Percentiles rank a stretch among this genome's conserved stretches.
Conservation (phyloP, 2,329 filamentous ascomycete species). For the Xylaria multiplex region DNA sequence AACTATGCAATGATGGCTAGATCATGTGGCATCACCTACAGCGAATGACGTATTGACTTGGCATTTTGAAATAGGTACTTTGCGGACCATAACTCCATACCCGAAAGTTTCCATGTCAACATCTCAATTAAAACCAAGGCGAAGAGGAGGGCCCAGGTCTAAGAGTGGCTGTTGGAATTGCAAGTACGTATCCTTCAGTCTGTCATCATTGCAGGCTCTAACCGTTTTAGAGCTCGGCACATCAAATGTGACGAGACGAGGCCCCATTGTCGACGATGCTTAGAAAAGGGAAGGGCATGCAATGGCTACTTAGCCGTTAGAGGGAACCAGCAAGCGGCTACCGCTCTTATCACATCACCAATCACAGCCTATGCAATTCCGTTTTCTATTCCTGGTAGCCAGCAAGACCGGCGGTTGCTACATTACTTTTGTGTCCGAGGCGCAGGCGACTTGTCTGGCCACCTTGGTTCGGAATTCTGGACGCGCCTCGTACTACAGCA, state of each 20-base stretch:
- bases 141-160: conserved; percentile 19
- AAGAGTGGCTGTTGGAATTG: conserved; percentile 16
- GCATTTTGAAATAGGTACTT: neutral
- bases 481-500: conserved; percentile 24
- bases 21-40: neutral
- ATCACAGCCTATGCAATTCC: conserved; percentile 23
- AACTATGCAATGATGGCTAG: neutral
- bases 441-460: conserved; percentile 11
- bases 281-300: conserved; percentile 5
- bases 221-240: conserved; percentile 20
- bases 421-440: conserved; percentile 29
- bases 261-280: conserved; percentile 24
- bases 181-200: conserved; percentile 12
- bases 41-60: neutral
- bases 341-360: neutral
- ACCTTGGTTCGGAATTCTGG: conserved; percentile 24
- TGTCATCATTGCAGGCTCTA: neutral
- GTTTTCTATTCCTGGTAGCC: conserved; percentile 27
- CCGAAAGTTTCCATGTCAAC: neutral
- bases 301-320: conserved; percentile 6
- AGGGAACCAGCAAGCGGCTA: neutral
- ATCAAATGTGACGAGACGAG: conserved; percentile 25
- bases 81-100: too few relatives aligned
- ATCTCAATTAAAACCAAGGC: conserved; percentile 3
- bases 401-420: conserved; percentile 23